Conservation (phyloP, 805 yeast species). For the Hanseniaspora mollemarum region DNA sequence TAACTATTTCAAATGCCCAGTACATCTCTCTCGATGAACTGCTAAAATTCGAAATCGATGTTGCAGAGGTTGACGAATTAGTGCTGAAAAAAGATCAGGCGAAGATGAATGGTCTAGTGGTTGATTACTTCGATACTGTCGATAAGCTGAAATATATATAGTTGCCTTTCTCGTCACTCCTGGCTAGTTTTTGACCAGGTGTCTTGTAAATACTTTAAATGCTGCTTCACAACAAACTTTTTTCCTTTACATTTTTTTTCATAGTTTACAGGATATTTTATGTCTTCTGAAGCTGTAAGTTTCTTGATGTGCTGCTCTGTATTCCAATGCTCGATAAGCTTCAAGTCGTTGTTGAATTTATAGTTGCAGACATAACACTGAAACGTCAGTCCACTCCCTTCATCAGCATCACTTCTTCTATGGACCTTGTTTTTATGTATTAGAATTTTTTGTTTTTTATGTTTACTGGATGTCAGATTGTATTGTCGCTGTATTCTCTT, state of each 20-base stretch:
- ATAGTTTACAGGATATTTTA: conserved; percentile 16
- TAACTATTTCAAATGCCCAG: conserved; percentile 27
- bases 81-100: conserved; percentile 24
- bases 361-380: conserved; percentile 69
- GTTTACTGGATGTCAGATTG: conserved; percentile 18
- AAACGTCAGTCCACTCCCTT: conserved; percentile 67
- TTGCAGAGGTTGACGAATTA: conserved; percentile 37
- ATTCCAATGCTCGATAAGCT: conserved; percentile 73
- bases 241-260: conserved; percentile 24
- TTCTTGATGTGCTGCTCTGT: conserved; percentile 46
- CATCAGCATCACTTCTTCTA: conserved; percentile 20
- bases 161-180: background rate
- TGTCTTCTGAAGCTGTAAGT: conserved; percentile 1
- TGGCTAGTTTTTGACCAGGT: background rate
- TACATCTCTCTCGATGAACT: conserved; percentile 43
- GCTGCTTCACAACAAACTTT: conserved; percentile 1
- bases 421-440: background rate
- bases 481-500: conserved; percentile 17
- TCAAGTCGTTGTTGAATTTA: conserved; percentile 71
- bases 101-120: conserved; percentile 31
- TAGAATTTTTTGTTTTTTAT: background rate
- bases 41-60: conserved; percentile 60
- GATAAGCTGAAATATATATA: conserved; percentile 34
- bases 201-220: conserved; percentile 9
- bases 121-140: conserved; percentile 57